Base-by-base conservation (phyloP, 2,329 filamentous ascomycete genomes). In the Hypoxylon rubiginosum region DNA sequence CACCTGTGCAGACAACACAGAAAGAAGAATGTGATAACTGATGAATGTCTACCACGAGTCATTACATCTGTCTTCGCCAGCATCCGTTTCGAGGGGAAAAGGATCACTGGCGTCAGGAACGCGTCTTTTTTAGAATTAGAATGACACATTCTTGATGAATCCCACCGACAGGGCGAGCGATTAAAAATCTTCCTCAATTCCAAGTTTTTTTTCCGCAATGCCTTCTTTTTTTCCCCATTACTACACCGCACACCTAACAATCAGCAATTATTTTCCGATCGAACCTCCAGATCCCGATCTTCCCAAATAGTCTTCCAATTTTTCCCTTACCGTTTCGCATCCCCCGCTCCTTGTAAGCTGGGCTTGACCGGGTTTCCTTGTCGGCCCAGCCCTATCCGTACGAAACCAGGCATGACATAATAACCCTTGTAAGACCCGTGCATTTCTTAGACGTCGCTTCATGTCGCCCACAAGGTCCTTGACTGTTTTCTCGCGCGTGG, bases 201-300 rank as follows among this genome's bases (percentile, higher is more conserved):
- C 58, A 65, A 59, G 26, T 45, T 56, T 62, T 62, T 55, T 41
- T 26, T 15, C 26, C 15, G 39, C 24, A 26, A 43, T 5, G 13
- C 34, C 15, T 39, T 30, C 32, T 28, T 32, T 28, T 32, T 26
- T 7, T 34, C 32, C 32, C 34, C 24, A 39, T 49, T 50, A 41
- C 51, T 54, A 41, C 54, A 30, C 17, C 49, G 39, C 56, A 48
- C 21, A 48, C 21, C 43, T 26, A 24, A 15, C 26, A 48, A 15
- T 8, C 4, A 24, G 13, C 43, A 48, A 15, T 48, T 57, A 62
- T 62, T 63, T 56, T 59, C 66, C 64, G 69, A 73, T 71, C 67
- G 55, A 67, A 58, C 70, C 69, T 73, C 36, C 65, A 66, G 62
- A 67, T 62, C 67, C 68, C 69, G 69, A 72, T 72, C 71, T 68